Base-by-base conservation (phyloP, 441 rosid genomes). In the Eruca vesicaria region DNA sequence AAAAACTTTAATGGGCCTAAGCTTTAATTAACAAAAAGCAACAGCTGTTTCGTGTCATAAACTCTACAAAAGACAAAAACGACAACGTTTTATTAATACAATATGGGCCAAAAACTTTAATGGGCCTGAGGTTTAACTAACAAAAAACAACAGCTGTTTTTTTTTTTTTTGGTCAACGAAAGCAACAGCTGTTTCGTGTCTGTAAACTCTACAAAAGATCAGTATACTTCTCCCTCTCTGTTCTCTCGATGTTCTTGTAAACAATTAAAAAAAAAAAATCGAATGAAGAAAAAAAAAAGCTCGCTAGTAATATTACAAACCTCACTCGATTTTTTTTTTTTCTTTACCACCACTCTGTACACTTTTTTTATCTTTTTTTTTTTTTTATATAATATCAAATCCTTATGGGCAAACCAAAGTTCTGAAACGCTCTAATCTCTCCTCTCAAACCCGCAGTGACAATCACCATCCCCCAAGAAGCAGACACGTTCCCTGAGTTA, bases 331-430 rank as follows among this genome's bases (percentile, higher is more conserved):
- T 70, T 69, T 62, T 73, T 69, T 62, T 73, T 75, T 75, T 69
- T 63, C 79, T 76, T 76, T 45, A 75, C 26, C 67, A 70, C 80
- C 67, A 76, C 79, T 57, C 75, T 69, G 62, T 70, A 71, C 67
- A 77, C 62, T 41, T n/a, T n/a, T n/a, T n/a, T 35, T 33, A 9
- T 57, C 20, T 7, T 33, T 12, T 12, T 38, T 32, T 33, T 23
- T 36, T 21, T 9, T 5, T 12, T 20, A 0, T 15, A 14, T 50
- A 23, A 3, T 7, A 56, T 78, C 74, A 90, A 20, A 88, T 82
- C 77, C 93, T 90, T 81, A 89, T 85, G 1, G 98, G 97, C 80
- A 93, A 80, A 69, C 99, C 99, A 81, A 96, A 92, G 82, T 96
- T 96, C 80, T 96, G 98, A 77, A 83, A 93, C 18, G 91, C 80